These are phyloP conservation scores for Leucogyrophana mollusca DNA, from an alignment of 768 basidiomycete genomes.

Conservation along the genomic window DNA sequence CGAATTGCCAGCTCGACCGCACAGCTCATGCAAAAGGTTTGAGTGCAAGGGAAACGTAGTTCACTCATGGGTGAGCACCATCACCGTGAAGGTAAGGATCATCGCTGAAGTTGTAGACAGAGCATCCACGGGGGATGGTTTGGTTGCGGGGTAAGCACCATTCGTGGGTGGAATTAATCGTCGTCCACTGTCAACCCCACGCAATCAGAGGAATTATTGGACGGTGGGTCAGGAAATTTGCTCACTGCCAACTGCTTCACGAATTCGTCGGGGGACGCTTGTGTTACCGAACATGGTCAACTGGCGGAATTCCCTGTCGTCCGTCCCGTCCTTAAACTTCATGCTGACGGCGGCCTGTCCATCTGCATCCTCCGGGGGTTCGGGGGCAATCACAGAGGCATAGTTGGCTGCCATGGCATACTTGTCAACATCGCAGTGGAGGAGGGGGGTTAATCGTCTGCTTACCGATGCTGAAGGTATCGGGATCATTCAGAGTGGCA, in stretches of 20 bases:
- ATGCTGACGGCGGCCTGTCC: conserved; percentile 71
- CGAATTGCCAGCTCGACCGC: too few relatives aligned
- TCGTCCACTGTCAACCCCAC: conserved; percentile 2
- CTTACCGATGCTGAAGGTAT: conserved; percentile 60
- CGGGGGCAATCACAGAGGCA: conserved; percentile 65
- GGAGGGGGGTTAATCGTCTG: conserved; percentile 9
- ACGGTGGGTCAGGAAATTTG: background rate
- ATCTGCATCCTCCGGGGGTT: conserved; percentile 60
- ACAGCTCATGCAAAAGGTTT: too few relatives aligned
- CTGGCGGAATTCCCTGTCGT: conserved; percentile 47
- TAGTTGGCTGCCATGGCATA: conserved; percentile 49
- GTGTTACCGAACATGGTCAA: conserved; percentile 58
- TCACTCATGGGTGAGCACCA: too few relatives aligned
- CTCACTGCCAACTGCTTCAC: conserved; percentile 3
- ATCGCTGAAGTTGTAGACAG: conserved; percentile 7
- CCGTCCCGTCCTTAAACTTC: conserved; percentile 75
- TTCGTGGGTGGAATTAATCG: conserved; percentile 12
- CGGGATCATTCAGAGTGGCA: conserved; percentile 49
- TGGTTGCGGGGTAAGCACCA: conserved; percentile 18
- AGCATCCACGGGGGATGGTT: conserved; percentile 7
- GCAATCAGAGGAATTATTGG: background rate
- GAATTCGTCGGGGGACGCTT: conserved; percentile 5
- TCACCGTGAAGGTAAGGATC: conserved; percentile 6
- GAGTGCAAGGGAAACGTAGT: too few relatives aligned
- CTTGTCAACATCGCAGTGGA: background rate